These are phyloP conservation scores for Yarrowia sp. DNA, from an alignment of 805 yeast genomes.

Conservation along the genomic window DNA sequence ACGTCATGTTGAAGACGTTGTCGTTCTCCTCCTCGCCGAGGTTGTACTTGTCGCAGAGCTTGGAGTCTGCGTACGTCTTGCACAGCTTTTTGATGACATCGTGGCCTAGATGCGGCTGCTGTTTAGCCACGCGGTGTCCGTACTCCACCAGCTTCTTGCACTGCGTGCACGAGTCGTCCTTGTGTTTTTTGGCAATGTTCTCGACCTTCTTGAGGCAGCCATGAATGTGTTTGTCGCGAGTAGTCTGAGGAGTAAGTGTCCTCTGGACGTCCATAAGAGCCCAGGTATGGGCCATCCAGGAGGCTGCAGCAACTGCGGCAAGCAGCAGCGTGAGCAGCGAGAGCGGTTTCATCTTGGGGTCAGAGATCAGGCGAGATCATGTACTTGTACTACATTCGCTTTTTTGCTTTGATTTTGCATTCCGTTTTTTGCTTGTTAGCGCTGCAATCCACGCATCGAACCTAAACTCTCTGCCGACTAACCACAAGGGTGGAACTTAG, in stretches of 20 bases:
- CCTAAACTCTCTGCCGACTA: slow-evolving; percentile 10
- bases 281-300: slow-evolving; percentile 23
- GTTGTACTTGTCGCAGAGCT: slow-evolving; percentile 21
- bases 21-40: slow-evolving; percentile 11
- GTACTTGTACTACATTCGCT: neutral
- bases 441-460: slow-evolving; percentile 18
- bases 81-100: slow-evolving; percentile 16
- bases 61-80: neutral
- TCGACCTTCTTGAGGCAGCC: slow-evolving; percentile 13
- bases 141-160: slow-evolving; percentile 22
- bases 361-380: neutral
- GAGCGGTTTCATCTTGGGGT: neutral
- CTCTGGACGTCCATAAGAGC: slow-evolving; percentile 5
- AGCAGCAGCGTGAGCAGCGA: neutral
- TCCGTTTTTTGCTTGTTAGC: neutral
- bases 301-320: neutral
- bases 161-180: slow-evolving; percentile 24
- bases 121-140: slow-evolving; percentile 16
- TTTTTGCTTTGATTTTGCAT: slow-evolving; percentile 2
- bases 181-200: slow-evolving; percentile 14
- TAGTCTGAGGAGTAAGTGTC: neutral
- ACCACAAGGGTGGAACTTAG: slow-evolving; percentile 18
- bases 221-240: slow-evolving; percentile 2
- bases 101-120: slow-evolving; percentile 12
- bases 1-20: slow-evolving; percentile 21